Conservation (phyloP, 177 flowering plant species). For the Vitis hybrid region DNA sequence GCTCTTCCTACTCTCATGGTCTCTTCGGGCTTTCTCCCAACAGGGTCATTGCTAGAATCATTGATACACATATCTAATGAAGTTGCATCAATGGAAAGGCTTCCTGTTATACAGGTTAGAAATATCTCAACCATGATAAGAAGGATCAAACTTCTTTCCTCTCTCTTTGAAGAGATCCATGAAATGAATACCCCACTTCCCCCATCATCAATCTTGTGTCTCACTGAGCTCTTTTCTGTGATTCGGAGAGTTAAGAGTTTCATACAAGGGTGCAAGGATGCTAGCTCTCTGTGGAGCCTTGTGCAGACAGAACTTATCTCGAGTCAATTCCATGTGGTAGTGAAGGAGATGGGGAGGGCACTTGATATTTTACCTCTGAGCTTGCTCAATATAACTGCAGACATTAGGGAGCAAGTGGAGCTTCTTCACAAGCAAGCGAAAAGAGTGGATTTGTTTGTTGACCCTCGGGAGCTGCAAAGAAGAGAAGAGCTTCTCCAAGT, state of each 20-base stretch:
- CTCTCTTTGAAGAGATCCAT: constrained; percentile 65
- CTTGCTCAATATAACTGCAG: constrained; percentile 48
- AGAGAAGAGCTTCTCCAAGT: constrained; percentile 53
- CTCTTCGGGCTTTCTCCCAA: constrained; percentile 50
- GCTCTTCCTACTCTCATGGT: constrained; percentile 28
- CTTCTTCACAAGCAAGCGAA: constrained; percentile 67
- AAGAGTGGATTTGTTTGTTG: constrained; percentile 40
- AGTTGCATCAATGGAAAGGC: constrained; percentile 49
- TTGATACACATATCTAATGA: constrained; percentile 47
- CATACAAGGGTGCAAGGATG: constrained; percentile 44
- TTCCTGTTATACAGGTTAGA: constrained; percentile 38
- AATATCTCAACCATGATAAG: constrained; percentile 47
- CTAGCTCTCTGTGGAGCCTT: constrained; percentile 56
- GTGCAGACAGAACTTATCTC: constrained; percentile 48
- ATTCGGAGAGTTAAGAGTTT: constrained; percentile 43
- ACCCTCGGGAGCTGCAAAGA: constrained; percentile 40
- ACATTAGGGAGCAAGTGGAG: constrained; percentile 70
- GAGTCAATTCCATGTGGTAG: constrained; percentile 42
- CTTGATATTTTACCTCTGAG: constrained; percentile 68
- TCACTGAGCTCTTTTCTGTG: constrained; percentile 56
- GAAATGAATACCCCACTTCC: constrained; percentile 45
- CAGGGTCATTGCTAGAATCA: constrained; percentile 54
- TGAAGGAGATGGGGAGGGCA: constrained; percentile 60
- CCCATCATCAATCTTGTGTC: constrained; percentile 63
- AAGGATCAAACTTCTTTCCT: constrained; percentile 59